Conservation (phyloP, 148 eudicot species). For the Spergularia bocconei region DNA sequence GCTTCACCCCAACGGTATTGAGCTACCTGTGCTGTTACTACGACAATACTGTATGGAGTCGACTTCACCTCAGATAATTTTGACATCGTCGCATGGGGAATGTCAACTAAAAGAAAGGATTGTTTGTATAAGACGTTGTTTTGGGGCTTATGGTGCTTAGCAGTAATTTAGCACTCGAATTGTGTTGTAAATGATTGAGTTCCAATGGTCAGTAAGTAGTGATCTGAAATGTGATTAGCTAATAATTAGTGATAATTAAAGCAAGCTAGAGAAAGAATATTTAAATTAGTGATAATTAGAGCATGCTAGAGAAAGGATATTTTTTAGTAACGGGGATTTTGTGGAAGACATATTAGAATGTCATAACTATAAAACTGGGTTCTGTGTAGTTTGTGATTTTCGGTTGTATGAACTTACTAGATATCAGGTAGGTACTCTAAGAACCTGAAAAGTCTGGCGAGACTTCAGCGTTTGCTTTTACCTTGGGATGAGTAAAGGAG, state of each 20-base stretch:
- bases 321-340: not conserved
- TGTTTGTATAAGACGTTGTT: not conserved
- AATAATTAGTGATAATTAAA: not conserved
- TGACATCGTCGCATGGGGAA: not conserved
- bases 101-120: too few relatives aligned
- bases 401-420: not conserved
- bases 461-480: not conserved
- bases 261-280: not conserved
- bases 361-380: not conserved
- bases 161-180: too few relatives aligned
- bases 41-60: too few relatives aligned
- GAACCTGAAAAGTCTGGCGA: too few relatives aligned
- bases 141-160: too few relatives aligned
- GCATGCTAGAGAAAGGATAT: too few relatives aligned
- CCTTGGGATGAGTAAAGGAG: not conserved
- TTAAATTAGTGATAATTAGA: too few relatives aligned
- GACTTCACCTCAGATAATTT: too few relatives aligned
- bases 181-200: not conserved
- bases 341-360: not conserved
- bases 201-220: not conserved
- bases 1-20: too few relatives aligned
- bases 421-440: not conserved
- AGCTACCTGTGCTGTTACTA: too few relatives aligned
- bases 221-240: not conserved
- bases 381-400: not conserved